phyloP scores from a whole-genome alignment of 1,284 basidiomycete species.

The Exsudoporus floridanus region DNA sequence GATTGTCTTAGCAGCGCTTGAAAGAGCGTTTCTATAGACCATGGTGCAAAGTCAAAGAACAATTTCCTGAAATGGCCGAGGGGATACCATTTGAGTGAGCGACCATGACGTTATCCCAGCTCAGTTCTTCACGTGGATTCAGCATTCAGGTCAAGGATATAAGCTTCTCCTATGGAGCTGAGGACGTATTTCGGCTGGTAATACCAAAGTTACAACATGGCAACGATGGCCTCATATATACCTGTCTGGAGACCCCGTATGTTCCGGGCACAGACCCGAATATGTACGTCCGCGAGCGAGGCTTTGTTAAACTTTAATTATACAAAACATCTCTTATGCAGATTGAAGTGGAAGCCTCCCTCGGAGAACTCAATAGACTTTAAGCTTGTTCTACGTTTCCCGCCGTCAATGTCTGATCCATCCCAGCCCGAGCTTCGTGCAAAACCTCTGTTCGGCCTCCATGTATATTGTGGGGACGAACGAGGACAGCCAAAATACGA shows the following conservation, averaged over 20 bases:
- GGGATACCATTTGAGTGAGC: conserved; percentile 83
- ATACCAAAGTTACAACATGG: conserved; percentile 91
- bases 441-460: conserved; percentile 85
- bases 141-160: conserved; percentile 89
- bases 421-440: conserved; percentile 74
- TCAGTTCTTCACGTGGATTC: conserved; percentile 9
- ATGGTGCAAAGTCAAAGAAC: conserved; percentile 67
- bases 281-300: conserved; percentile 79
- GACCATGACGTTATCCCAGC: conserved; percentile 2
- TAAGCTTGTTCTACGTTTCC: conserved; percentile 90
- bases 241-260: conserved; percentile 85
- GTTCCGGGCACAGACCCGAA: conserved; percentile 87
- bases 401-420: conserved; percentile 56
- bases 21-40: conserved; percentile 83
- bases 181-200: conserved; percentile 80
- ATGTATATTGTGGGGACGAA: conserved; percentile 76
- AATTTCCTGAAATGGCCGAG: conserved; percentile 65
- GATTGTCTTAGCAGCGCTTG: conserved; percentile 59
- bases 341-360: conserved; percentile 98
- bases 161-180: conserved; percentile 85
- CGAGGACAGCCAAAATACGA: conserved; percentile 65
- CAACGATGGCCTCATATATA: conserved; percentile 97
- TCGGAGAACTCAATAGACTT: conserved; percentile 99
- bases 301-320: neutral
- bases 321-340: conserved; percentile 35